Evolutionary conservation across 1,284 basidiomycete species (phyloP).

Genomic region (Ganoderma meredithae): DNA sequence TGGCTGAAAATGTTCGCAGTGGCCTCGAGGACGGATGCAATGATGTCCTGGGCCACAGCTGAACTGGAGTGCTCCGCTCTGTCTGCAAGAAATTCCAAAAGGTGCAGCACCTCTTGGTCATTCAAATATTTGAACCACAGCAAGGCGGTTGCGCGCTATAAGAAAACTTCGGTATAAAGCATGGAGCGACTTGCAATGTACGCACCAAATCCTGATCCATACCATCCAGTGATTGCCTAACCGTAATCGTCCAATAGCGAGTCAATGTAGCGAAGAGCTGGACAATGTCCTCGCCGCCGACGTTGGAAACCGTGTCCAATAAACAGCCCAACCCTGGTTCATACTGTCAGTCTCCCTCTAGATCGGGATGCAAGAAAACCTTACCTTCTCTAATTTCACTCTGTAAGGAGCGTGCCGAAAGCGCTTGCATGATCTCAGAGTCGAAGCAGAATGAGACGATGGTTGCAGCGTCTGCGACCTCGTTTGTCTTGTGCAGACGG

Average conservation of each 20-base stretch:
- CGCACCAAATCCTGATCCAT: conserved; percentile 31
- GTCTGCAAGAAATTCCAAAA: conserved; percentile 44
- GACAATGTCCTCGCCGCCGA: conserved; percentile 37
- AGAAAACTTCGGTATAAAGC: not conserved
- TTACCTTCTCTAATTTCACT: conserved; percentile 45
- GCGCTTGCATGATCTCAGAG: conserved; percentile 18
- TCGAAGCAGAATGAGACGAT: conserved; percentile 26
- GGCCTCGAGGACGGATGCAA: conserved; percentile 28
- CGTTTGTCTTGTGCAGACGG: not conserved
- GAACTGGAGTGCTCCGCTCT: conserved; percentile 41
- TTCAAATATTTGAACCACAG: conserved; percentile 60
- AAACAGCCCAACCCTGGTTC: conserved; percentile 41
- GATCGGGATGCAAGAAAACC: not conserved
- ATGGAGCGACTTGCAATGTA: not conserved
- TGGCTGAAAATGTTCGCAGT: conserved; percentile 22
- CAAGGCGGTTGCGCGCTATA: conserved; percentile 35
- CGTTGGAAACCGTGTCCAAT: conserved; percentile 38
- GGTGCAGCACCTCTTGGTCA: conserved; percentile 38
- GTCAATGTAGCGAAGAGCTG: conserved; percentile 39
- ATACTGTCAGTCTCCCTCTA: not conserved
- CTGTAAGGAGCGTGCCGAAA: conserved; percentile 30
- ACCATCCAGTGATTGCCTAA: conserved; percentile 24
- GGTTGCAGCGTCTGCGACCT: not conserved
- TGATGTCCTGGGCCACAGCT: conserved; percentile 17
- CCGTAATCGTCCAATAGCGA: conserved; percentile 40